Percentiles rank a stretch among this genome's conserved stretches.
Conservation (phyloP, 2,329 filamentous ascomycete species). For the Aspergillus hortae region DNA sequence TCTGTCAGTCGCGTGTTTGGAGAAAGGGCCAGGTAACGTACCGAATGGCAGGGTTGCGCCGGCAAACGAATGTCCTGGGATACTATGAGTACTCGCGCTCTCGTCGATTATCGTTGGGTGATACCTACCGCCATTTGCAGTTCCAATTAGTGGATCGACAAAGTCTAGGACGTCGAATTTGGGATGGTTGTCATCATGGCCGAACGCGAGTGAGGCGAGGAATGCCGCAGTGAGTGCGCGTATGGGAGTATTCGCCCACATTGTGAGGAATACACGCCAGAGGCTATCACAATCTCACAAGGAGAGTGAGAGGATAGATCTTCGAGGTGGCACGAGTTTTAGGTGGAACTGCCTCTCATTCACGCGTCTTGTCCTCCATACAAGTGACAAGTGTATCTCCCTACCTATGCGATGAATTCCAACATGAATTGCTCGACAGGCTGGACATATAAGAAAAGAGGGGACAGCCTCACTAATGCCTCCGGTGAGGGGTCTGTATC, state of each 20-base stretch:
- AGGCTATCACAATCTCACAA: not conserved
- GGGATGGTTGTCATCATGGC: not conserved
- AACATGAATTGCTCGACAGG: not conserved
- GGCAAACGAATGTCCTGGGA: conserved; percentile 53
- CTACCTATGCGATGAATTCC: too few relatives aligned
- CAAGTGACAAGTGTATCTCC: too few relatives aligned
- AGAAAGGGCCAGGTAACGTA: conserved; percentile 17
- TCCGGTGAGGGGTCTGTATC: not conserved
- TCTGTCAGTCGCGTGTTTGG: conserved; percentile 3
- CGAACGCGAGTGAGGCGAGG: not conserved
- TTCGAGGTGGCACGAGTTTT: not conserved
- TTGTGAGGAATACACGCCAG: not conserved
- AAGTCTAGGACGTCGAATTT: conserved; percentile 37
- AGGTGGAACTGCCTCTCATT: too few relatives aligned
- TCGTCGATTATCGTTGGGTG: not conserved
- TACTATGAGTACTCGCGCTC: not conserved
- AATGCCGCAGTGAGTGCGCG: not conserved
- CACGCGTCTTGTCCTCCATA: too few relatives aligned
- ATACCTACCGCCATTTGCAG: conserved; percentile 44
- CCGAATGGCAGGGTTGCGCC: conserved; percentile 55
- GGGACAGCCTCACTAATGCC: too few relatives aligned
- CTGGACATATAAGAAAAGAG: not conserved
- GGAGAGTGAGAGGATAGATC: not conserved
- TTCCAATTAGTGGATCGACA: conserved; percentile 54
- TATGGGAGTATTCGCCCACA: not conserved